Percentiles rank a stretch among this genome's conserved stretches.
These are phyloP conservation scores for Prinsepia uniflora DNA, from an alignment of 306 rosid genomes.

Conservation along the genomic window DNA sequence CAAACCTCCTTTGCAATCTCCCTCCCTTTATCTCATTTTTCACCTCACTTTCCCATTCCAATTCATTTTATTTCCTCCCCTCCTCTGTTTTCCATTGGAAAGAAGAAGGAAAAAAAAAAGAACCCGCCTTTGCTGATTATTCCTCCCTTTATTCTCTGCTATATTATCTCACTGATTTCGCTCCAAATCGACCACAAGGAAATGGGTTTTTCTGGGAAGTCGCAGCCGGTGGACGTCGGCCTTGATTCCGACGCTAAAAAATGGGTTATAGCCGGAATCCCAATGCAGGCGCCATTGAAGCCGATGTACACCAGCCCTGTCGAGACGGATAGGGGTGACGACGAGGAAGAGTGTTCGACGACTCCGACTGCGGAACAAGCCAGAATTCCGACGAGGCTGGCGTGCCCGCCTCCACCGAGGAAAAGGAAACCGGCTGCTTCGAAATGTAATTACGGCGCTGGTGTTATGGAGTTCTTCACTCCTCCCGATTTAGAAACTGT, in stretches of 20 bases:
- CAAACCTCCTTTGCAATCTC: background rate
- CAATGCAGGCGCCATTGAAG: slow-evolving; percentile 54
- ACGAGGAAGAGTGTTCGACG: slow-evolving; percentile 33
- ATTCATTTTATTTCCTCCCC: slow-evolving; percentile 41
- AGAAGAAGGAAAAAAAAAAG: background rate
- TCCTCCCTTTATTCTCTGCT: slow-evolving; percentile 33
- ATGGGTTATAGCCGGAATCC: slow-evolving; percentile 69
- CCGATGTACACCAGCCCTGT: slow-evolving; percentile 46
- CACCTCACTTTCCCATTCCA: slow-evolving; percentile 47
- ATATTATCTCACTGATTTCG: slow-evolving; percentile 19
- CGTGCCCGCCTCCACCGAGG: slow-evolving; percentile 85
- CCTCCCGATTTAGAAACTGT: slow-evolving; percentile 83
- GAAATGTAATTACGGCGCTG: slow-evolving; percentile 47
- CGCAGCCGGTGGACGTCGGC: slow-evolving; percentile 29
- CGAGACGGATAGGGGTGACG: slow-evolving; percentile 14
- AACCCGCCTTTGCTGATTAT: slow-evolving; percentile 27
- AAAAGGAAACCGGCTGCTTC: slow-evolving; percentile 57
- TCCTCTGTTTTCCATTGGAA: slow-evolving; percentile 7
- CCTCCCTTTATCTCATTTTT: slow-evolving; percentile 27
- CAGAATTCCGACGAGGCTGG: slow-evolving; percentile 43
- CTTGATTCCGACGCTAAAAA: slow-evolving; percentile 47
- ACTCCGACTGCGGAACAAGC: slow-evolving; percentile 78
- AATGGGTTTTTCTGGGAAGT: slow-evolving; percentile 64
- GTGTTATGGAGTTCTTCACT: slow-evolving; percentile 54
- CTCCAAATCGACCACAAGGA: background rate